These are phyloP conservation scores for Clavispora phyllophila DNA, from an alignment of 805 yeast species.

Conservation along the genomic window DNA sequence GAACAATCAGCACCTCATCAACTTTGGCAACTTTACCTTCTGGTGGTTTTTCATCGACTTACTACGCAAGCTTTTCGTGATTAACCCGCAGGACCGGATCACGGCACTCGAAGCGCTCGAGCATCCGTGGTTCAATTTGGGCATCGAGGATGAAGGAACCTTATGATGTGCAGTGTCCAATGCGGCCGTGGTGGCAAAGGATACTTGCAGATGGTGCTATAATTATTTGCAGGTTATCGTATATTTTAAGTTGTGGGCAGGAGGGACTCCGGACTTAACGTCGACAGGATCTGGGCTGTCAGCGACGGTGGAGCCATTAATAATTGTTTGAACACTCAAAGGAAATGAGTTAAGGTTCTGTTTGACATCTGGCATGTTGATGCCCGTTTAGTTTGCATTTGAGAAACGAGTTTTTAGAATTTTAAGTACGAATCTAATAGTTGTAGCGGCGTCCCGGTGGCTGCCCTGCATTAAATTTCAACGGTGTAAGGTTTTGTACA, in stretches of 20 bases:
- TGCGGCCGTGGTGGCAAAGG: background rate
- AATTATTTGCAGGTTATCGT: background rate
- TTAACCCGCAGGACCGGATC: constrained; percentile 35
- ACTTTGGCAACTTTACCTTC: constrained; percentile 61
- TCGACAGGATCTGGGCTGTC: too few species aligned
- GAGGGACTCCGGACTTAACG: background rate
- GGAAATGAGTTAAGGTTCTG: too few species aligned
- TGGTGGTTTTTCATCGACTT: constrained; percentile 71
- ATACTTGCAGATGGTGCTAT: background rate
- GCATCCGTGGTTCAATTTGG: constrained; percentile 46
- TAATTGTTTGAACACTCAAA: too few species aligned
- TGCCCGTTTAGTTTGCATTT: background rate
- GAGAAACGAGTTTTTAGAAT: background rate
- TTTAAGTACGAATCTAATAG: background rate
- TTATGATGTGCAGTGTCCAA: background rate
- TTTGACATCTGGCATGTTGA: background rate
- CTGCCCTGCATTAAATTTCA: background rate
- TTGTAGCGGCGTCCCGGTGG: background rate
- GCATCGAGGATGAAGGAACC: constrained; percentile 44
- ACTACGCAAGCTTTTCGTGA: constrained; percentile 32
- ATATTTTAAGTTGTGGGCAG: background rate
- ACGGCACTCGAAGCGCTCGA: constrained; percentile 39
- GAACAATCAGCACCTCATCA: constrained; percentile 38
- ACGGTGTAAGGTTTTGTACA: background rate
- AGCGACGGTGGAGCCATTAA: too few species aligned